Evolutionary conservation across 352 stramenopile genomes (phyloP), one percentile per base, ranked within the genome.

Genomic region (Phytophthora pini): DNA sequence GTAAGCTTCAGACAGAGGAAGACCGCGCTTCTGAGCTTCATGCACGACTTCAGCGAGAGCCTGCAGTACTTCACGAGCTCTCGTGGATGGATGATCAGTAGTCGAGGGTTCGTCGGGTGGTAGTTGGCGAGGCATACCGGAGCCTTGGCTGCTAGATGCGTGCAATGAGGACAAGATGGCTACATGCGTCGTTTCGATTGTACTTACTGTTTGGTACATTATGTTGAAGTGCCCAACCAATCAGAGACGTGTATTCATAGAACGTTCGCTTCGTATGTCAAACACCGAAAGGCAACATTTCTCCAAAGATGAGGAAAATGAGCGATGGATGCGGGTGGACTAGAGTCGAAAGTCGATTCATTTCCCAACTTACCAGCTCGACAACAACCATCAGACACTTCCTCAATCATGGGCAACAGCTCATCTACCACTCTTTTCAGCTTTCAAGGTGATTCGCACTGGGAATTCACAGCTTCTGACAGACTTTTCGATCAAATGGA

Each of bases 1-100:
- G 38, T 84, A 91, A 26, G 80, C 87, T 26, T 80, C 70, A 5
- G 61, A 72, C 8, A 89, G 55, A 11, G 72, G 69, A 11, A 91
- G 77, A 22, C 80, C 82, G 11, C 82, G 82, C 15, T 48, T 64
- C 31, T 74, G 61, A 32, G 82, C 80, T 52, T 89, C 82, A 0
- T 32, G 57, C 9, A 91, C 65, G 34, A 91, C 80, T 22, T 77
- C 65, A n/a, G 45, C 17, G 10, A 91, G 77, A n/a, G 73, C 67
- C 13, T 65, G 52, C 0, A 92, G 56, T 5, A 84, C 51, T 29
- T 69, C 47, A 15, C 29, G 62, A 20, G 40, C 66, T 34, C 43
- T 74, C 5, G 49, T 36, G 26, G 13, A 12, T 32, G 39, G 2
- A 3, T 13, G 27, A 32, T 41, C 48, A 34, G 13, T 26, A 13